Evolutionary conservation across 2,329 filamentous ascomycete genomes (phyloP).

Genomic region (Penicillium aurantiogriseum): DNA sequence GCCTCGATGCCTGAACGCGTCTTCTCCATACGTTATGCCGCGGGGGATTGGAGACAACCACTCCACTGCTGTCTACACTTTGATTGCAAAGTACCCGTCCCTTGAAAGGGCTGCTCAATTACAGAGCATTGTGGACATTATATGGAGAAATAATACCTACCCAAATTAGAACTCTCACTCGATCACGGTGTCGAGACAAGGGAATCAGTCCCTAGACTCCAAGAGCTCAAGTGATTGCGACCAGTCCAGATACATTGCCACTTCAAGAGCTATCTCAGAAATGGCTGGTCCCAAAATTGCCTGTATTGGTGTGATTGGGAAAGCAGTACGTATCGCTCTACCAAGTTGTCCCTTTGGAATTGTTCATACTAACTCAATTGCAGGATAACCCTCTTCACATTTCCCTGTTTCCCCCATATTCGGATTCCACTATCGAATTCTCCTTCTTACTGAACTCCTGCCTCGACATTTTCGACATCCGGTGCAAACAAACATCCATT

Average conservation of each 20-base stretch:
- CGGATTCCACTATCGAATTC: conserved; percentile 70
- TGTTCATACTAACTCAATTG: conserved; percentile 8
- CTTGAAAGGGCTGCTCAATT: neutral
- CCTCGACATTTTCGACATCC: conserved; percentile 90
- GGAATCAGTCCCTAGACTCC: neutral
- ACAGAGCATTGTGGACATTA: neutral
- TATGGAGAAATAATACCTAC: conserved; percentile 1
- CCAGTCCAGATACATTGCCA: neutral
- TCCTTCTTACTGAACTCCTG: conserved; percentile 86
- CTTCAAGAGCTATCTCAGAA: neutral
- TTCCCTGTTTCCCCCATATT: conserved; percentile 77
- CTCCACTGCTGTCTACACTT: neutral
- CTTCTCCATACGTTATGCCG: neutral
- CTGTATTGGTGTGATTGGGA: conserved; percentile 90
- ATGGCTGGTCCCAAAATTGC: conserved; percentile 72
- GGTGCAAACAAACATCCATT: conserved; percentile 67
- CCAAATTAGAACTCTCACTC: neutral
- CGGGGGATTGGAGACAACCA: conserved; percentile 1
- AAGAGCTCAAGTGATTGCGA: neutral
- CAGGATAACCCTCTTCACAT: conserved; percentile 97
- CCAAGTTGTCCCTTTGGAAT: neutral
- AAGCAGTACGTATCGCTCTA: conserved; percentile 64
- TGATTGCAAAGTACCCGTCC: neutral
- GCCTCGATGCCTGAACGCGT: conserved; percentile 5
- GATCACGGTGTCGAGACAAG: neutral